phyloP scores from a whole-genome alignment of 495 filamentous ascomycete genomes.

The Hapsidospora chrysogenum region DNA sequence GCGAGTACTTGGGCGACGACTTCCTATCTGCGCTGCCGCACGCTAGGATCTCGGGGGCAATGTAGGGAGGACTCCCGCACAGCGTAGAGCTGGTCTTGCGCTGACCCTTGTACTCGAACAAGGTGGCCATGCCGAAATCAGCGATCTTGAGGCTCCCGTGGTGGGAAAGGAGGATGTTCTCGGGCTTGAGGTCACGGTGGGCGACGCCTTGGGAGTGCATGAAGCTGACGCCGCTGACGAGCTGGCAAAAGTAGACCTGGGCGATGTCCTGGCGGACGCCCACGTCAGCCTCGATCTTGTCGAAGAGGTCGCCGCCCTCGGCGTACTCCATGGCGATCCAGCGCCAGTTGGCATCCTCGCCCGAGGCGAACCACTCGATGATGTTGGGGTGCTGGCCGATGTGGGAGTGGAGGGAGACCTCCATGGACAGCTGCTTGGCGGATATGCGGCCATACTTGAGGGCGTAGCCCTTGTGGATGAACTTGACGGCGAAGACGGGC shows the following conservation, averaged over 20 bases:
- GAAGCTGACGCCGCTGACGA: slow-evolving; percentile 78
- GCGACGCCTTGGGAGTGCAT: slow-evolving; percentile 89
- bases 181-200: slow-evolving; percentile 81
- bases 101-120: slow-evolving; percentile 75
- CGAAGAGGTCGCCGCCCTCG: slow-evolving; percentile 91
- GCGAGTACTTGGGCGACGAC: slow-evolving; percentile 48
- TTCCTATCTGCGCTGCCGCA: slow-evolving; percentile 25
- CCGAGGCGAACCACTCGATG: slow-evolving; percentile 75
- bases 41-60: slow-evolving; percentile 78
- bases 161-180: slow-evolving; percentile 70
- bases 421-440: slow-evolving; percentile 72
- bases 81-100: slow-evolving; percentile 69
- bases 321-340: slow-evolving; percentile 99
- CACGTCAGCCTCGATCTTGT: slow-evolving; percentile 96
- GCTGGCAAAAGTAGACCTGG: slow-evolving; percentile 88
- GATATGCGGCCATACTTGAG: slow-evolving; percentile 74
- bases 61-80: slow-evolving; percentile 94
- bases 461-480: slow-evolving; percentile 94
- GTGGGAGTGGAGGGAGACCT: slow-evolving; percentile 74
- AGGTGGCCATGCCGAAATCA: slow-evolving; percentile 89
- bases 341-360: slow-evolving; percentile 77
- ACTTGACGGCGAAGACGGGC: slow-evolving; percentile 90
- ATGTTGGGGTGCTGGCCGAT: slow-evolving; percentile 83
- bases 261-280: slow-evolving; percentile 86
- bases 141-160: slow-evolving; percentile 87